Conservation (phyloP, 176 grass and related monocot species). For the Paspalum vaginatum region DNA sequence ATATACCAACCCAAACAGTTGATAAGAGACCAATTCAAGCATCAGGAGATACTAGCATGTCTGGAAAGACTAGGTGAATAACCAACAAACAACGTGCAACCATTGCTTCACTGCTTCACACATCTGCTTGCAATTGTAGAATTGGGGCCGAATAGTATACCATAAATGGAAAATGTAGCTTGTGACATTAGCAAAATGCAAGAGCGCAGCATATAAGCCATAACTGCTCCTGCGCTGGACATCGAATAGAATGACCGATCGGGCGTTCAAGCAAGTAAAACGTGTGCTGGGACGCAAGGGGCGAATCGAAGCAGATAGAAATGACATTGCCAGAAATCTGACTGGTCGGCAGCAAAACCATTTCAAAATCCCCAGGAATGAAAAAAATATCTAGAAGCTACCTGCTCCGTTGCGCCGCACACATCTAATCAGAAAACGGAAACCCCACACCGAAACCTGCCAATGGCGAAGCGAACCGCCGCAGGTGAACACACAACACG, state of each 20-base stretch:
- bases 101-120: not conserved
- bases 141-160: not conserved
- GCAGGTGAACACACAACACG: not conserved
- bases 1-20: not conserved
- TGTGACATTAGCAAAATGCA: not conserved
- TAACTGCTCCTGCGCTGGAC: no score
- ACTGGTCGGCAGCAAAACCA: not conserved
- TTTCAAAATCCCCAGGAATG: not conserved
- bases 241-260: not conserved
- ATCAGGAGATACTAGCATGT: not conserved
- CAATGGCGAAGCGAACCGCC: conserved; percentile 31
- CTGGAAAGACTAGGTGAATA: not conserved
- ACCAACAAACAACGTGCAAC: conserved; percentile 12
- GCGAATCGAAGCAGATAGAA: conserved; percentile 28
- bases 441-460: not conserved
- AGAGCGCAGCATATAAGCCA: not conserved
- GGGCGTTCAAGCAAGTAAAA: not conserved
- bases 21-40: not conserved
- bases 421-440: not conserved
- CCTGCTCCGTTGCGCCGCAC: not conserved
- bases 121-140: conserved; percentile 12
- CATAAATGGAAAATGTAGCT: not conserved
- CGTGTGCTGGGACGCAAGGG: not conserved
- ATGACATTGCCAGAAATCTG: conserved; percentile 26
- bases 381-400: not conserved